These are phyloP conservation scores for Orbilia quercus DNA, from an alignment of 2,329 filamentous ascomycete species.

Conservation along the genomic window DNA sequence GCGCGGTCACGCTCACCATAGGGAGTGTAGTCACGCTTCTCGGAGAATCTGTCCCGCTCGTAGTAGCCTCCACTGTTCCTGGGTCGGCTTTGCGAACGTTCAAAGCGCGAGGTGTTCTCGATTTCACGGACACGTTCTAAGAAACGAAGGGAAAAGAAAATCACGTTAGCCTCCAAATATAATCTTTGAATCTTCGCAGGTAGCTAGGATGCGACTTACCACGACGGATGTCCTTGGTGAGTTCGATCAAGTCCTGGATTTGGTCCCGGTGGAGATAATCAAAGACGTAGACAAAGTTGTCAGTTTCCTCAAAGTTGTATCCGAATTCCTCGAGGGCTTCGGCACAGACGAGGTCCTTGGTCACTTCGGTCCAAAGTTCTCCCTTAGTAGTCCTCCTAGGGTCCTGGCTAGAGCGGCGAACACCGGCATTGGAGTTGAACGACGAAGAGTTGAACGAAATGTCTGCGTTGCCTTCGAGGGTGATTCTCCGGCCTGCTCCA, in stretches of 20 bases:
- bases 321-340: slow-evolving; percentile 87
- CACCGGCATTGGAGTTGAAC: slow-evolving; percentile 29
- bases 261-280: slow-evolving; percentile 88
- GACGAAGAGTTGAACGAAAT: slow-evolving; percentile 42
- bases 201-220: slow-evolving; percentile 60
- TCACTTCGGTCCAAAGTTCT: slow-evolving; percentile 95
- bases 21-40: slow-evolving; percentile 55
- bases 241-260: slow-evolving; percentile 81
- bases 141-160: slow-evolving; percentile 17
- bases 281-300: slow-evolving; percentile 90
- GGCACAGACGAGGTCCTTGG: slow-evolving; percentile 86
- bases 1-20: slow-evolving; percentile 54
- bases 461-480: slow-evolving; percentile 42
- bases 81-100: slow-evolving; percentile 50
- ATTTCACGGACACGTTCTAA: slow-evolving; percentile 55
- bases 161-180: slow-evolving; percentile 37
- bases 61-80: slow-evolving; percentile 50
- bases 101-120: slow-evolving; percentile 39
- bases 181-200: slow-evolving; percentile 23
- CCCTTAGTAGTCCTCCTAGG: slow-evolving; percentile 48
- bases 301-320: slow-evolving; percentile 91
- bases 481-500: slow-evolving; percentile 46
- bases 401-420: slow-evolving; percentile 49
- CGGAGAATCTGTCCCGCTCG: slow-evolving; percentile 49
- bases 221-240: slow-evolving; percentile 83